These are phyloP conservation scores for Malus sieversii DNA, from an alignment of 306 rosid genomes.

Conservation along the genomic window DNA sequence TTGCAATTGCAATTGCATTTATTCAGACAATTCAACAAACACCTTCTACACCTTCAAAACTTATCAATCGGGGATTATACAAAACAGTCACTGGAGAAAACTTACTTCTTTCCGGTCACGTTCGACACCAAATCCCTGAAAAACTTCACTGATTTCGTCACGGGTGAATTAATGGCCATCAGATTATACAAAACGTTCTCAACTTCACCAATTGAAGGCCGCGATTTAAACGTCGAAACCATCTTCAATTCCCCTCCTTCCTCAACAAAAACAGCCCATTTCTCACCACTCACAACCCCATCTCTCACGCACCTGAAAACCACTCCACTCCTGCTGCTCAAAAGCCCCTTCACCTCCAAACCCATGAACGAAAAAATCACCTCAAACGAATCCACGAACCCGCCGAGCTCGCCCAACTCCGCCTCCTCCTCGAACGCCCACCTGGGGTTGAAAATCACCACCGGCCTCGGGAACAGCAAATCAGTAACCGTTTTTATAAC, in stretches of 20 bases:
- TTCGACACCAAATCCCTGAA: slow-evolving; percentile 74
- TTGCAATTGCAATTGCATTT: slow-evolving; percentile 17
- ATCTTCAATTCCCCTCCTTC: slow-evolving; percentile 70
- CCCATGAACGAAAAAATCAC: slow-evolving; percentile 76
- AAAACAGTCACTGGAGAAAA: slow-evolving; percentile 10
- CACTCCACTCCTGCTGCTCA: slow-evolving; percentile 71
- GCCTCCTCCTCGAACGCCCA: slow-evolving; percentile 79
- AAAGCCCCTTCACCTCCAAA: slow-evolving; percentile 70
- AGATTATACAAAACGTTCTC: slow-evolving; percentile 81
- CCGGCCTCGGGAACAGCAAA: slow-evolving; percentile 59
- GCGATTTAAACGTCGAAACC: slow-evolving; percentile 47
- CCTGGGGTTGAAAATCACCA: slow-evolving; percentile 70
- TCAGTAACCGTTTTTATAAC: slow-evolving; percentile 40
- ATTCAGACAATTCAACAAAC: slow-evolving; percentile 16
- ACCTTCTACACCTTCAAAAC: background rate
- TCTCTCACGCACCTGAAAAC: slow-evolving; percentile 68
- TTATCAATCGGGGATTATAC: background rate
- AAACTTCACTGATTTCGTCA: slow-evolving; percentile 79
- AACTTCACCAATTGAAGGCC: slow-evolving; percentile 69
- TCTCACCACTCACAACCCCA: slow-evolving; percentile 82
- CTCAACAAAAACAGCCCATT: slow-evolving; percentile 69
- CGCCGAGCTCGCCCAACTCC: slow-evolving; percentile 45
- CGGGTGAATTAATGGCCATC: slow-evolving; percentile 84
- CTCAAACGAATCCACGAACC: slow-evolving; percentile 73
- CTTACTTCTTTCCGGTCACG: slow-evolving; percentile 69